Base-by-base conservation (phyloP, 2,329 filamentous ascomycete genomes). In the Pestalotiopsis sp. region DNA sequence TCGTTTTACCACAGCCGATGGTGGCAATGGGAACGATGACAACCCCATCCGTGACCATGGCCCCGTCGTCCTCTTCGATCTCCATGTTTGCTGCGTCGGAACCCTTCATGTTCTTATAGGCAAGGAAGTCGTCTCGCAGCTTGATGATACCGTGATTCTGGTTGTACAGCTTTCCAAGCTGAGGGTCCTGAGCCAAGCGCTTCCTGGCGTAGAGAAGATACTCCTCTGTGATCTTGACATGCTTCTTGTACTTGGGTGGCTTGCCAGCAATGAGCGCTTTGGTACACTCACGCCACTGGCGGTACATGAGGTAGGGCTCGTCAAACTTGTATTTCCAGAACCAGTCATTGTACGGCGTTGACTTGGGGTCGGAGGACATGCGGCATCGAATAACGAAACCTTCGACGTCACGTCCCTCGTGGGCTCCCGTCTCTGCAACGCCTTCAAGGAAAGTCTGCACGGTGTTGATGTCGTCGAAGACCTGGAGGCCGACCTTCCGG, bases 251-350 rank as follows among this genome's bases (percentile, higher is more conserved):
- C 72, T 87, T 92, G 12, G 95, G 93, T 52, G 88, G 82, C 74
- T 89, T 92, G 14, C 92, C 92, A 1, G 86, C 77, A 73, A 99
- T 98, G 68, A 98, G 81, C 4, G 93, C 88, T 80, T 97, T 98
- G 57, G 96, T 99, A 78, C 93, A 97, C 82, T 99, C 96, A 71
- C 96, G 91, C 96, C 96, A 99, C 82, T 99, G 96, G 27, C 96
- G 91, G 82, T 98, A 99, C 94, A 99, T 97, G 70, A 99, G 84
- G 78, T 99, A 99, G 0, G 96, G 96, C 82, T 99, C 96, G 77
- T 99, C 96, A 70, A 99, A 99, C 83, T 99, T 99, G 88, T 95
- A 99, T 82, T 99, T 99, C 90, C 99, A 99, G 82, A 99, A 99
- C 96, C 96, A 99, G 79, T 99, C 95, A n/a, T 88, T 83, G 78